Base-by-base conservation (phyloP, 768 basidiomycete genomes). In the Pholiota microspora region DNA sequence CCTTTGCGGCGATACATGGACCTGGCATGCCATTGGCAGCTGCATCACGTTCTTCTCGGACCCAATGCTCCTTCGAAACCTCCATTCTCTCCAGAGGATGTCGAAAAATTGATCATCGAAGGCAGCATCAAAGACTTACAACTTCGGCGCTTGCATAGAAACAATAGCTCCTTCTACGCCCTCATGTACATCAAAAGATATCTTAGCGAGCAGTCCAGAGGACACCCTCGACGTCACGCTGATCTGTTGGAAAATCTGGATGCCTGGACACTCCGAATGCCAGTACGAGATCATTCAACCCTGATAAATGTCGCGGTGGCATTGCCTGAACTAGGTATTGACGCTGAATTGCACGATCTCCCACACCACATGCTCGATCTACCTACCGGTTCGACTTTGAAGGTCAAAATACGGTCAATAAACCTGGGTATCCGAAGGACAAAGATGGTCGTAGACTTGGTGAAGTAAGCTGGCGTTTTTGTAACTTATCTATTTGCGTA, bases 21-120 rank as follows among this genome's bases (percentile, higher is more conserved):
- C 69, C 67, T 97, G 53, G 67, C 94, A 10, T 72, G 75, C 8
- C 97, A 98, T 71, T 99, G 94, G 93, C 95, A 98, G 68, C 83
- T 99, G 70, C 95, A 97, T 64, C 74, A 85, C 47, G 81, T 80
- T 4, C 69, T 98, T 9, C 71, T 88, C 6, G 68, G 74, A 13
- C 58, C 67, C 2, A 62, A 68, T 4, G 69, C 74, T 0, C 51
- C 65, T 12, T 52, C 57, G 5, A 63, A 66, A 1, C 72, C 77
- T 3, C 67, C 76, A 3, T 85, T 89, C 62, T 72, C 73, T 27
- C 45, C 61, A 2, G 69, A 73, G 27, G 78, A 77, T 67, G 60
- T 92, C 63, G 65, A 70, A 62, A 67, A 64, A 9, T 73, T 81
- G 52, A 21, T 50, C 15, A n/a, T 32, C 15, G 75, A 69, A 7